A percentile compares a stretch with the other conserved stretches of the same genome.
These are phyloP conservation scores for Trichosporon faecale DNA, from an alignment of 1,284 basidiomycete genomes.

Conservation along the genomic window DNA sequence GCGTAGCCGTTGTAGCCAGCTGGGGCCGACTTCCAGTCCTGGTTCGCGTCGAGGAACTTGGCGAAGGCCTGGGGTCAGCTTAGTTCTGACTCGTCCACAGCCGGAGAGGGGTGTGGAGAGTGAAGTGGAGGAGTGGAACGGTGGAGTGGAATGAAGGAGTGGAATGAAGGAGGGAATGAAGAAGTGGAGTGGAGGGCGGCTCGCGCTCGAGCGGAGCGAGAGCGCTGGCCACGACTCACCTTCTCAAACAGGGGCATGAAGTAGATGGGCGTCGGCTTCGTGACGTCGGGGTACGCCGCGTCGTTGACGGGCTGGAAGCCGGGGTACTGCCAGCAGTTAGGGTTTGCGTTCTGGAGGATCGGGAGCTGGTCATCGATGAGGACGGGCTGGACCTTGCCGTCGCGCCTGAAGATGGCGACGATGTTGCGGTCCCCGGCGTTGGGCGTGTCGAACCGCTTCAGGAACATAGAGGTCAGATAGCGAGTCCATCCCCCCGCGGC, in stretches of 20 bases:
- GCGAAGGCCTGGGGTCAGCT: slow-evolving; percentile 20
- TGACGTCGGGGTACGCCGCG: slow-evolving; percentile 18
- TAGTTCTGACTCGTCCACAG: background rate
- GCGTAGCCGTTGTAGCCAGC: slow-evolving; percentile 14
- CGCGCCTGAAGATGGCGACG: slow-evolving; percentile 19
- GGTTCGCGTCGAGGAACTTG: slow-evolving; percentile 25
- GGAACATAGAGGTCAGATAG: slow-evolving; percentile 19
- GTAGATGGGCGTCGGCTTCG: slow-evolving; percentile 23
- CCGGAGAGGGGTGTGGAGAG: too few relatives aligned
- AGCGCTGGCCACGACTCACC: slow-evolving; percentile 1
- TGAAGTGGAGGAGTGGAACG: too few relatives aligned
- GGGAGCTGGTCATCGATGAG: slow-evolving; percentile 29
- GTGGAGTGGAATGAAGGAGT: too few relatives aligned
- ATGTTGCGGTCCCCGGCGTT: slow-evolving; percentile 3
- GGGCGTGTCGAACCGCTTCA: background rate
- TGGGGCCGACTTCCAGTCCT: slow-evolving; percentile 15
- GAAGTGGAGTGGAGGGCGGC: too few relatives aligned
- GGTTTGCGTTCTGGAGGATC: slow-evolving; percentile 16
- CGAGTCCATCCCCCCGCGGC: slow-evolving; percentile 21
- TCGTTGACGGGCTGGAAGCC: slow-evolving; percentile 27
- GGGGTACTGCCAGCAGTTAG: slow-evolving; percentile 22
- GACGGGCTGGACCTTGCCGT: slow-evolving; percentile 16
- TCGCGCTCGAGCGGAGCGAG: too few relatives aligned
- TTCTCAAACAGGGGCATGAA: slow-evolving; percentile 30
- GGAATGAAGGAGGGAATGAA: too few relatives aligned